Evolutionary conservation across 345 rosid species (phyloP).

Genomic region (Pistacia atlantica): DNA sequence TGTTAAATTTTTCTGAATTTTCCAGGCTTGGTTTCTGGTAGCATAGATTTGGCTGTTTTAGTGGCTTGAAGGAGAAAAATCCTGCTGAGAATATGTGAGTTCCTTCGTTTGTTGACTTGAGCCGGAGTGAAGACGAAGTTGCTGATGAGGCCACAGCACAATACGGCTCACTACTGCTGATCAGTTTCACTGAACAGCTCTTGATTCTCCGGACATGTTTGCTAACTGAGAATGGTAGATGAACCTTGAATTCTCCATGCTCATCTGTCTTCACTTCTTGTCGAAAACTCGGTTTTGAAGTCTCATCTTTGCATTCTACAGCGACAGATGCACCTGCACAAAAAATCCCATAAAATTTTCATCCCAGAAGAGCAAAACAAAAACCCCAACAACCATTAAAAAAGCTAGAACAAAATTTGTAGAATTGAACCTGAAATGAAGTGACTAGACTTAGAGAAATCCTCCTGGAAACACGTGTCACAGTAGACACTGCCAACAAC

Average conservation of each 20-base stretch:
- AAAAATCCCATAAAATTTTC: neutral
- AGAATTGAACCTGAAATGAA: conserved; percentile 67
- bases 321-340: conserved; percentile 75
- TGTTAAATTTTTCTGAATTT: conserved; percentile 10
- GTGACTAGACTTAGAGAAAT: conserved; percentile 56
- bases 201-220: conserved; percentile 68
- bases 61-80: conserved; percentile 80
- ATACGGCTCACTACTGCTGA: conserved; percentile 70
- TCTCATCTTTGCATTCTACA: conserved; percentile 67
- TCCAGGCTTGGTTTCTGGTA: conserved; percentile 52
- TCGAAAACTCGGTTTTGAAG: conserved; percentile 44
- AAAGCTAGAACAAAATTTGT: neutral
- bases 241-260: conserved; percentile 68
- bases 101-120: conserved; percentile 54
- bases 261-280: conserved; percentile 67
- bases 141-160: conserved; percentile 78
- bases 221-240: conserved; percentile 65
- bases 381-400: neutral
- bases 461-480: conserved; percentile 74
- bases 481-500: conserved; percentile 92
- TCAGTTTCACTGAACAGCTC: conserved; percentile 65
- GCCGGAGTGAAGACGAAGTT: conserved; percentile 57
- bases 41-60: conserved; percentile 60
- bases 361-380: neutral
- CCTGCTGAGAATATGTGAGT: conserved; percentile 86